These are phyloP conservation scores for Paramecium pentaurelia DNA, from an alignment of 73 alveolate genomes.

Conservation along the genomic window DNA sequence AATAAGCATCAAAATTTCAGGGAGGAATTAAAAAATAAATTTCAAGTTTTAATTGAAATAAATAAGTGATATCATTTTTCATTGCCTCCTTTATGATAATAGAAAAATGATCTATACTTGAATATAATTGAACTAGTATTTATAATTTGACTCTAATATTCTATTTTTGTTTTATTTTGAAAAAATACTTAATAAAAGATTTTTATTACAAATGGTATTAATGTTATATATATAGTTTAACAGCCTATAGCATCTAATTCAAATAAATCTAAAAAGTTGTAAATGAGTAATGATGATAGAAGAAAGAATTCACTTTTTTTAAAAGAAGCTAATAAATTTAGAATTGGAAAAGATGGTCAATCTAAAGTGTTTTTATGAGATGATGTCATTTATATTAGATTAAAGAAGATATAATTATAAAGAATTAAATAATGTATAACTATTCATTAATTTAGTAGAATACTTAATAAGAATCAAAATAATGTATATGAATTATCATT, in stretches of 20 bases:
- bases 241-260: too few relatives aligned
- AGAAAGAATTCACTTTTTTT: conserved; percentile 70
- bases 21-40: background rate
- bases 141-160: too few relatives aligned
- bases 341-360: conserved; percentile 94
- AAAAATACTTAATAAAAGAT: background rate
- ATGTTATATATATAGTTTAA: background rate
- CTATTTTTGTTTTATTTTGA: too few relatives aligned
- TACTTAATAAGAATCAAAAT: conserved; percentile 3
- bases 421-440: conserved; percentile 96
- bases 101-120: background rate
- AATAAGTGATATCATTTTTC: background rate
- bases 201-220: background rate
- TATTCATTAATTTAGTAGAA: conserved; percentile 79
- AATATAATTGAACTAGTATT: background rate
- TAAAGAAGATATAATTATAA: conserved; percentile 93
- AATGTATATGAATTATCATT: background rate
- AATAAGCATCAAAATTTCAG: background rate
- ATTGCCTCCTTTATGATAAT: background rate
- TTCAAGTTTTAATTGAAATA: background rate
- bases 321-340: conserved; percentile 81
- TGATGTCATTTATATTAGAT: conserved; percentile 96
- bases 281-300: conserved; percentile 16
- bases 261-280: conserved; percentile 43
- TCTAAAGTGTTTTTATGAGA: conserved; percentile 92